A percentile compares a stretch with the other conserved stretches of the same genome.
Evolutionary conservation across 2,329 filamentous ascomycete species (phyloP).

Genomic region (Thelonectria rubi): DNA sequence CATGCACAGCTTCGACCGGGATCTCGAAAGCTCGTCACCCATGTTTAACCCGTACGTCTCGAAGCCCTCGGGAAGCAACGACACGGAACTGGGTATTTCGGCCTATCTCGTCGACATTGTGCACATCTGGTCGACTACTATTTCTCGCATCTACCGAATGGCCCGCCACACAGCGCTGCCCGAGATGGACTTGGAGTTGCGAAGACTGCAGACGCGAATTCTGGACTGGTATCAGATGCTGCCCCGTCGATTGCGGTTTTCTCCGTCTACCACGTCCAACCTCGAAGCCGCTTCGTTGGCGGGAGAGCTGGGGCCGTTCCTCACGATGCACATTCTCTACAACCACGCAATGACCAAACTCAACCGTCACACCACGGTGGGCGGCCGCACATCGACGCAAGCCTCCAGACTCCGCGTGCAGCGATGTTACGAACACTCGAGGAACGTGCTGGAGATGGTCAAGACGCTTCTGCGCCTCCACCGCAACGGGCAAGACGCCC

Average conservation of each 20-base stretch:
- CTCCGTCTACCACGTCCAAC: slow-evolving; percentile 62
- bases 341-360: slow-evolving; percentile 71
- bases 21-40: slow-evolving; percentile 64
- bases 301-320: slow-evolving; percentile 64
- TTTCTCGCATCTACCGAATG: slow-evolving; percentile 63
- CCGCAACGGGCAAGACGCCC: slow-evolving; percentile 42
- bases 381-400: slow-evolving; percentile 50
- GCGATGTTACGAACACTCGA: slow-evolving; percentile 61
- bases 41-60: slow-evolving; percentile 64
- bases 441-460: slow-evolving; percentile 59
- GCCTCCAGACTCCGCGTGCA: slow-evolving; percentile 56
- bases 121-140: slow-evolving; percentile 71
- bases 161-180: slow-evolving; percentile 42
- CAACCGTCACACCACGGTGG: slow-evolving; percentile 65
- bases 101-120: slow-evolving; percentile 70
- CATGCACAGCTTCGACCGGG: slow-evolving; percentile 68
- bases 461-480: slow-evolving; percentile 52
- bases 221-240: slow-evolving; percentile 67
- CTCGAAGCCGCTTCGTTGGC: slow-evolving; percentile 64
- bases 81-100: slow-evolving; percentile 58
- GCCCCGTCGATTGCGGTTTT: slow-evolving; percentile 64
- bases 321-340: slow-evolving; percentile 74
- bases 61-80: slow-evolving; percentile 30
- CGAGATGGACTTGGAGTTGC: slow-evolving; percentile 49
- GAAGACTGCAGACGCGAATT: slow-evolving; percentile 60